phyloP scores from a whole-genome alignment of 371 early-diverging fungal species.

The Lichtheimia hyalospora region DNA sequence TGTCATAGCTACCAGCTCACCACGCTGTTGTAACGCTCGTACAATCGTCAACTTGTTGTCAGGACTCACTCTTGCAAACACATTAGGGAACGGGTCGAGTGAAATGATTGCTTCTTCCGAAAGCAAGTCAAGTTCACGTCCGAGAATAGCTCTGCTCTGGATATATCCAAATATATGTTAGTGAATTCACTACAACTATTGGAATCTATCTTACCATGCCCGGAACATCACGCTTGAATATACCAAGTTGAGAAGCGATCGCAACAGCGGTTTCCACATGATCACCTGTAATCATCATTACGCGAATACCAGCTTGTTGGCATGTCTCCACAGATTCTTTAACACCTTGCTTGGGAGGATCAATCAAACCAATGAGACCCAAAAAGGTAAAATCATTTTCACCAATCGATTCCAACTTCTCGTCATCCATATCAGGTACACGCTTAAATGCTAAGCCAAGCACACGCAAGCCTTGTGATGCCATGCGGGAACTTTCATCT shows the following conservation, averaged over 20 bases:
- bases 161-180: not conserved
- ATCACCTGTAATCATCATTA: constrained; percentile 94
- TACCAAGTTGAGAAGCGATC: constrained; percentile 77
- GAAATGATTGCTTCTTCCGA: constrained; percentile 81
- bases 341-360: constrained; percentile 85
- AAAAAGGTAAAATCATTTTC: constrained; percentile 80
- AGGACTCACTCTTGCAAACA: constrained; percentile 94
- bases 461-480: constrained; percentile 75
- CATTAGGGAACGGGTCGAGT: constrained; percentile 83
- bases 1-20: constrained; percentile 76
- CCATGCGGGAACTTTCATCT: constrained; percentile 76
- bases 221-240: constrained; percentile 56
- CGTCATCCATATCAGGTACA: constrained; percentile 37
- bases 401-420: constrained; percentile 26
- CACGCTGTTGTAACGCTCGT: constrained; percentile 81
- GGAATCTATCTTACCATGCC: constrained; percentile 34
- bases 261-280: constrained; percentile 89
- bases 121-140: constrained; percentile 81
- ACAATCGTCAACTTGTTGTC: constrained; percentile 97
- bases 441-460: constrained; percentile 46
- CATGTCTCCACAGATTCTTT: constrained; percentile 80
- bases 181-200: no score
- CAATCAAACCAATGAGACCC: constrained; percentile 90
- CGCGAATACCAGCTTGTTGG: constrained; percentile 86
- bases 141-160: constrained; percentile 78